Conservation (phyloP, 1,139 yeast species). For the Blastobotrys aristatus region DNA sequence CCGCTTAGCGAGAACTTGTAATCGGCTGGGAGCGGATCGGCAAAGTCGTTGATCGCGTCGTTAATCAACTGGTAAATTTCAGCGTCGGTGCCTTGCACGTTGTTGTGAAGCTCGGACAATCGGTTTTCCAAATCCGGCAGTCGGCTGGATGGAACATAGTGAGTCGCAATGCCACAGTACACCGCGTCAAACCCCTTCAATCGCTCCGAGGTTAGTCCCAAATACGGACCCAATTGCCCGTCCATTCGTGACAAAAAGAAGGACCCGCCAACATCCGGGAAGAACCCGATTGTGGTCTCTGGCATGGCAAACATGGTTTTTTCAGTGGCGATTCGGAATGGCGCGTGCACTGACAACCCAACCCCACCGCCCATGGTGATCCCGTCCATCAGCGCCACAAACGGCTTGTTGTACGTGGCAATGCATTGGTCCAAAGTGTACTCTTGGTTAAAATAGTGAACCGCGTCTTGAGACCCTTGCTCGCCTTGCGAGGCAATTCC, state of each 20-base stretch:
- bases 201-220: slow-evolving; percentile 81
- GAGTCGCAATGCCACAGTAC: slow-evolving; percentile 84
- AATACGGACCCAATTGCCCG: slow-evolving; percentile 76
- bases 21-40: slow-evolving; percentile 60
- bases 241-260: slow-evolving; percentile 82
- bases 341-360: slow-evolving; percentile 87
- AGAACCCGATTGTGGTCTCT: slow-evolving; percentile 93
- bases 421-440: slow-evolving; percentile 75
- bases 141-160: slow-evolving; percentile 67
- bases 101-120: slow-evolving; percentile 45
- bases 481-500: slow-evolving; percentile 45
- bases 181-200: slow-evolving; percentile 75
- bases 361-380: slow-evolving; percentile 99
- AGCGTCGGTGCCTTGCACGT: slow-evolving; percentile 26
- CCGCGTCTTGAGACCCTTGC: slow-evolving; percentile 38
- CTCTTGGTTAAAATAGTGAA: slow-evolving; percentile 71
- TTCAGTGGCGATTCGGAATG: slow-evolving; percentile 89
- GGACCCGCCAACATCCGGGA: slow-evolving; percentile 94
- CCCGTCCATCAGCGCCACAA: slow-evolving; percentile 81
- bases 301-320: slow-evolving; percentile 94
- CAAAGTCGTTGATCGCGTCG: slow-evolving; percentile 70
- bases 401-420: slow-evolving; percentile 80
- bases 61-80: slow-evolving; percentile 59
- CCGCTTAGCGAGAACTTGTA: slow-evolving; percentile 56
- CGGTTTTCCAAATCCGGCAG: slow-evolving; percentile 59